Evolutionary conservation across 345 rosid species (phyloP).

Genomic region (Geranium rotundifolium): DNA sequence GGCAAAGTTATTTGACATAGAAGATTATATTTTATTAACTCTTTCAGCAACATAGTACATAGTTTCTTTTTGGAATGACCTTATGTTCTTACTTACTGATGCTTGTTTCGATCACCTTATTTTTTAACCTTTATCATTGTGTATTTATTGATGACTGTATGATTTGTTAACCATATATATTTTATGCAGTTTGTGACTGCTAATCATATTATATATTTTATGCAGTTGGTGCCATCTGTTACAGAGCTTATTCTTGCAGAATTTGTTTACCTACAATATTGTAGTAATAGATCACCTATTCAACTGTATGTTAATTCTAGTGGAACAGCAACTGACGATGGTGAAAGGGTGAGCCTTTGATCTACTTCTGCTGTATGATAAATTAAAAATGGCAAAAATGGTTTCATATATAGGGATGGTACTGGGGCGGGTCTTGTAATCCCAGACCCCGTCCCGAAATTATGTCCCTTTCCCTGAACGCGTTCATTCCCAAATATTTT

Average conservation of each 20-base stretch:
- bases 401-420: not conserved
- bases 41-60: not conserved
- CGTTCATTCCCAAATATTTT: too few relatives aligned
- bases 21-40: too few relatives aligned
- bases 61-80: not conserved
- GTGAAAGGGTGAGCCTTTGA: slow-evolving; percentile 53
- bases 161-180: not conserved
- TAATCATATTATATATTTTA: too few relatives aligned
- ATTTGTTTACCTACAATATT: slow-evolving; percentile 74
- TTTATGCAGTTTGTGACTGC: too few relatives aligned
- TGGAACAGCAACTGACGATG: slow-evolving; percentile 86
- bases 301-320: slow-evolving; percentile 77
- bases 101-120: not conserved
- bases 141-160: slow-evolving; percentile 1
- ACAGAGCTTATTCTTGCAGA: slow-evolving; percentile 72
- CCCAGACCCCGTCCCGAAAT: too few relatives aligned
- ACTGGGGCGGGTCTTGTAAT: too few relatives aligned
- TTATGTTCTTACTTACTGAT: not conserved
- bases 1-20: not conserved
- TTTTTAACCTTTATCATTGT: not conserved
- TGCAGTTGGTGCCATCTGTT: slow-evolving; percentile 79
- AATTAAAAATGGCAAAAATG: not conserved
- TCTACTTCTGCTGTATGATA: not conserved
- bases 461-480: too few relatives aligned
- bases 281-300: slow-evolving; percentile 61